phyloP scores from a whole-genome alignment of 1,284 basidiomycete genomes.

The Cutaneotrichosporon sp. region DNA sequence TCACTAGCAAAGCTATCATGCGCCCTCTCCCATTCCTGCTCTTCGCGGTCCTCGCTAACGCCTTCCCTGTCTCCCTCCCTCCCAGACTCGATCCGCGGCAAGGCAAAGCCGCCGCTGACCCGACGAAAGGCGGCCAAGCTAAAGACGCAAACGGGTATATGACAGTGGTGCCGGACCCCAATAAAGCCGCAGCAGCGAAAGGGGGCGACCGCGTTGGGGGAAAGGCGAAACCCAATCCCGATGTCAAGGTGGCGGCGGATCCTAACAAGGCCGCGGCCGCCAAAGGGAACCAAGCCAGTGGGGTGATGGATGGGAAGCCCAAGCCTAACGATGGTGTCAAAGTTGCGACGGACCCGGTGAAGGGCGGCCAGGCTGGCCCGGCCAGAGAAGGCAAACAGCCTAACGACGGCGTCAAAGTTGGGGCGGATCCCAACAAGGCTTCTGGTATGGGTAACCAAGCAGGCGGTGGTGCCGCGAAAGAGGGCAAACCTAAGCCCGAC shows the following conservation, averaged over 20 bases:
- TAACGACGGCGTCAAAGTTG: neutral
- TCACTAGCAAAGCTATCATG: neutral
- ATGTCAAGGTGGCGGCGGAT: neutral
- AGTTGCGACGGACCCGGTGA: too few species aligned
- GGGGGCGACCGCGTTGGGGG: neutral
- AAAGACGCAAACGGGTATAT: neutral
- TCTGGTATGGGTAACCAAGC: too few species aligned
- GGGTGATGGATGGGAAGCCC: neutral
- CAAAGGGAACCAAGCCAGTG: neutral
- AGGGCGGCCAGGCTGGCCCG: neutral
- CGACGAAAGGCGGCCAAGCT: neutral
- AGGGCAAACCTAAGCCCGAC: neutral
- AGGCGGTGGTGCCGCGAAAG: too few species aligned
- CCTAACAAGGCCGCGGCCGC: neutral
- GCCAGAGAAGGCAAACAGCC: neutral
- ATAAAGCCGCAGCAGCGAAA: slow-evolving; percentile 50
- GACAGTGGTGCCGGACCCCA: neutral
- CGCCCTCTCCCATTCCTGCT: neutral
- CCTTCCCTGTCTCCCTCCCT: neutral
- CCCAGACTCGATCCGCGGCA: neutral
- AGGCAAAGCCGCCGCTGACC: neutral
- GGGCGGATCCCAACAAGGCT: neutral
- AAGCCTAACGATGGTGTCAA: neutral
- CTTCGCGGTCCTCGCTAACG: neutral
- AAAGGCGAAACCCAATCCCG: neutral